Conservation (phyloP, 2,329 filamentous ascomycete genomes). For the Aspergillus sergii region DNA sequence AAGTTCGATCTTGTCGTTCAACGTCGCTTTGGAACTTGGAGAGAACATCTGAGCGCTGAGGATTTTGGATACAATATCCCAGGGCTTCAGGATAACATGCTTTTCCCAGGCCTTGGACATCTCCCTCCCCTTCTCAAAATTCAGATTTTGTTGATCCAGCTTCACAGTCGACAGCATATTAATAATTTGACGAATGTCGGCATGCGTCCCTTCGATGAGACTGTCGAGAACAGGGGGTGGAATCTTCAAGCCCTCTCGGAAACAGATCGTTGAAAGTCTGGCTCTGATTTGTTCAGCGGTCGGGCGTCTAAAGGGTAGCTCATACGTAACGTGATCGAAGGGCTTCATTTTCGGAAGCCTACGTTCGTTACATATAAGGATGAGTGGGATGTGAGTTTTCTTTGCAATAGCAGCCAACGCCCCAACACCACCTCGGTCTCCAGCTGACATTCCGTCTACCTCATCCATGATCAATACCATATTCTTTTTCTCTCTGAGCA, state of each 20-base stretch:
- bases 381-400: slow-evolving; percentile 91
- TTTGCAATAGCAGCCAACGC: slow-evolving; percentile 92
- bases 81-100: slow-evolving; percentile 92
- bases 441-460: slow-evolving; percentile 97
- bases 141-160: slow-evolving; percentile 77
- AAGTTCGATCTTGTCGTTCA: slow-evolving; percentile 97
- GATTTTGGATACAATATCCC: slow-evolving; percentile 96
- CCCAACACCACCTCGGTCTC: slow-evolving; percentile 92
- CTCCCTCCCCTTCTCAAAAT: slow-evolving; percentile 81
- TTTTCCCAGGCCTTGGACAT: slow-evolving; percentile 99
- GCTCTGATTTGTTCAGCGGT: slow-evolving; percentile 89
- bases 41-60: slow-evolving; percentile 85
- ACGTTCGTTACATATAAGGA: slow-evolving; percentile 97
- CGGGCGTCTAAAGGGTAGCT: slow-evolving; percentile 84
- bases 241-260: slow-evolving; percentile 85
- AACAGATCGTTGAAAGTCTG: slow-evolving; percentile 92
- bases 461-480: slow-evolving; percentile 98
- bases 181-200: slow-evolving; percentile 96
- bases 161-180: slow-evolving; percentile 98
- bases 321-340: slow-evolving; percentile 83
- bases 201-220: slow-evolving; percentile 90
- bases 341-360: slow-evolving; percentile 96
- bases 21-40: slow-evolving; percentile 75
- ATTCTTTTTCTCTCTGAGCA: slow-evolving; percentile 84
- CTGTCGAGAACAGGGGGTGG: slow-evolving; percentile 83